These are phyloP conservation scores for Lyophyllum decastes DNA, from an alignment of 768 basidiomycete species.

Conservation along the genomic window DNA sequence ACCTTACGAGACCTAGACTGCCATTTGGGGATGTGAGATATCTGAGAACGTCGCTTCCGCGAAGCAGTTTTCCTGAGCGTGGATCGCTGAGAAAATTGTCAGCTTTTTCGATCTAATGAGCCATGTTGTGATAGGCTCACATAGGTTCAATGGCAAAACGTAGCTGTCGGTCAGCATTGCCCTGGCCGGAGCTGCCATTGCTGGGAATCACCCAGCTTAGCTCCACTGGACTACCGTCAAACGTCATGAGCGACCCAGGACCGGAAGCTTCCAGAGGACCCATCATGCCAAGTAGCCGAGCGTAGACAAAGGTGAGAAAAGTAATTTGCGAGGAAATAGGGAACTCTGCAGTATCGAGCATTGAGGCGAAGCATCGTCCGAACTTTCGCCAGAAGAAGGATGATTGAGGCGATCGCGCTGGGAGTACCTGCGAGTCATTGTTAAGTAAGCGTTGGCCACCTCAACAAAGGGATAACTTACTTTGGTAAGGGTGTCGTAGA, in stretches of 20 bases:
- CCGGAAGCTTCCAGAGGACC: conserved; percentile 23
- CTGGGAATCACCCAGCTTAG: conserved; percentile 33
- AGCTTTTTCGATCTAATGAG: not conserved
- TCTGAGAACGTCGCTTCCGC: conserved; percentile 26
- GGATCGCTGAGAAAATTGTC: conserved; percentile 24
- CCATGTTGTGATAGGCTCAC: conserved; percentile 14
- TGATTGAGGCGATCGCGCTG: conserved; percentile 16
- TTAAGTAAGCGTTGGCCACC: not conserved
- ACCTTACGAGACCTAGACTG: conserved; percentile 28
- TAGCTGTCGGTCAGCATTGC: conserved; percentile 23
- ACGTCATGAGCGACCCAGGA: conserved; percentile 29
- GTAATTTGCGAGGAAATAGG: conserved; percentile 23
- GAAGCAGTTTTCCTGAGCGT: conserved; percentile 22
- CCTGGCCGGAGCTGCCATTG: conserved; percentile 14
- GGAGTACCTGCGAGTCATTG: conserved; percentile 13
- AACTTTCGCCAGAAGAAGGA: conserved; percentile 29
- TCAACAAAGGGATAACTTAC: conserved; percentile 3
- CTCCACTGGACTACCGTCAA: conserved; percentile 33
- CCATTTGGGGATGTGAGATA: conserved; percentile 28
- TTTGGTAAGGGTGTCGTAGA: conserved; percentile 20
- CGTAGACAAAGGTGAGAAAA: conserved; percentile 31
- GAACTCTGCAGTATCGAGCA: conserved; percentile 29
- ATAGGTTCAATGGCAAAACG: conserved; percentile 36
- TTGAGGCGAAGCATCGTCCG: conserved; percentile 27
- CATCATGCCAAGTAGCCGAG: conserved; percentile 30